A percentile compares a stretch with the other conserved stretches of the same genome.
Evolutionary conservation across 2,329 filamentous ascomycete genomes (phyloP).

Genomic region (Ascocoryne sarcoides): DNA sequence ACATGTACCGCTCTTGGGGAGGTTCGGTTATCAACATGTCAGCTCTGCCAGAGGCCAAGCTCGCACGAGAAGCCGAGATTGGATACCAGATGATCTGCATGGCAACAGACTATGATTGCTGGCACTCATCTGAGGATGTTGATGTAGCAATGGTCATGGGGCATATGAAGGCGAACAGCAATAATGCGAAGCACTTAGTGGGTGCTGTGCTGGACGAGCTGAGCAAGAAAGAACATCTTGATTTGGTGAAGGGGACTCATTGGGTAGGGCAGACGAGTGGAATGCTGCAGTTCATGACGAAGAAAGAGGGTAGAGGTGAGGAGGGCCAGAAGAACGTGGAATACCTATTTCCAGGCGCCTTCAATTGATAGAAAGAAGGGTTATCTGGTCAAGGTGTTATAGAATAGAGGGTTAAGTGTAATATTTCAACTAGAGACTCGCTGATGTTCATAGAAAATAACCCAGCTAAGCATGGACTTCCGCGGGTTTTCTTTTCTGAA

Average conservation of each 20-base stretch:
- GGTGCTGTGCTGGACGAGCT: slow-evolving; percentile 82
- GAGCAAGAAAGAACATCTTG: slow-evolving; percentile 64
- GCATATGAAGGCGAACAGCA: slow-evolving; percentile 87
- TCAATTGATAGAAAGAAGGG: background rate
- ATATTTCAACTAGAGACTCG: too few relatives aligned
- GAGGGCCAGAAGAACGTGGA: slow-evolving; percentile 72
- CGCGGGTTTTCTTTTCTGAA: too few relatives aligned
- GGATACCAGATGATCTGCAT: slow-evolving; percentile 99
- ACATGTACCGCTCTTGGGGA: slow-evolving; percentile 91
- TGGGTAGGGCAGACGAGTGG: slow-evolving; percentile 68
- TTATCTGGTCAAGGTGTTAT: too few relatives aligned
- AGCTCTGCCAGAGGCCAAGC: slow-evolving; percentile 86
- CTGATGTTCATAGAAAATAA: too few relatives aligned
- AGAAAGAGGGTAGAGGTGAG: slow-evolving; percentile 60
- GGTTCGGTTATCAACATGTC: slow-evolving; percentile 98
- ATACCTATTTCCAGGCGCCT: slow-evolving; percentile 72
- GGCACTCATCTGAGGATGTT: slow-evolving; percentile 75
- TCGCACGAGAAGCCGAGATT: slow-evolving; percentile 92
- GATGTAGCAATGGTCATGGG: slow-evolving; percentile 96
- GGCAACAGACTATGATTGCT: slow-evolving; percentile 99
- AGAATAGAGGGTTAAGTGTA: too few relatives aligned
- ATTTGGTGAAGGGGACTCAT: slow-evolving; percentile 73
- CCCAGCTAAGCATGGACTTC: too few relatives aligned
- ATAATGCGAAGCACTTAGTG: slow-evolving; percentile 79
- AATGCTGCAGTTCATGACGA: slow-evolving; percentile 74